Evolutionary conservation across 331 rosid species (phyloP).

Genomic region (Cucumis variabilis): DNA sequence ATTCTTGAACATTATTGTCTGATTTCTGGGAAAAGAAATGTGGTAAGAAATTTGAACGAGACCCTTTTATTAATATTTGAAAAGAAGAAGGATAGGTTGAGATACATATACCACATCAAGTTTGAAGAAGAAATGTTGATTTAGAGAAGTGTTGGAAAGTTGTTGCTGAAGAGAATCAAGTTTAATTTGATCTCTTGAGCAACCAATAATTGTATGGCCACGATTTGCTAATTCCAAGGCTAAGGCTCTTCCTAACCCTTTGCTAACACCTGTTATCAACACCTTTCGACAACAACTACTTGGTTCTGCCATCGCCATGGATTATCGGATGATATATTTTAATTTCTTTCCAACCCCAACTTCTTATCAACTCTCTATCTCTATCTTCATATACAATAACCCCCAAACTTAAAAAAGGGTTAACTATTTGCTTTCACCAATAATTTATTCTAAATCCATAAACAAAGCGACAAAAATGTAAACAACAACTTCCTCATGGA

Average conservation of each 20-base stretch:
- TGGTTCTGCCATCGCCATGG: neutral
- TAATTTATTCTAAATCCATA: too few species aligned
- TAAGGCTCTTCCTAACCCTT: neutral
- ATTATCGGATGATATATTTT: too few species aligned
- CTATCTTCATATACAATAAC: too few species aligned
- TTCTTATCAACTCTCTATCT: too few species aligned
- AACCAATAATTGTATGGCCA: neutral
- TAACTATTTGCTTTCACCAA: too few species aligned
- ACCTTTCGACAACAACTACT: neutral
- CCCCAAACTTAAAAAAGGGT: too few species aligned
- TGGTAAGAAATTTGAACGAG: too few species aligned
- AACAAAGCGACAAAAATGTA: too few species aligned
- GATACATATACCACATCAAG: conserved; percentile 52
- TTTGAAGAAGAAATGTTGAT: neutral
- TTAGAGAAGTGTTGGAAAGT: neutral
- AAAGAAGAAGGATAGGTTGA: too few species aligned
- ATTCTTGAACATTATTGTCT: neutral
- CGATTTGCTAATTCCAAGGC: neutral
- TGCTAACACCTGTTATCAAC: neutral
- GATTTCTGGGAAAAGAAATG: neutral
- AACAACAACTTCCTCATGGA: too few species aligned
- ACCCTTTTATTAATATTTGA: too few species aligned
- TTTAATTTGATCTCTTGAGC: neutral
- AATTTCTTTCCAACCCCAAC: too few species aligned
- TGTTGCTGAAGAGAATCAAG: neutral